phyloP scores from a whole-genome alignment of 306 rosid genomes.

The Gleditsia sinensis region DNA sequence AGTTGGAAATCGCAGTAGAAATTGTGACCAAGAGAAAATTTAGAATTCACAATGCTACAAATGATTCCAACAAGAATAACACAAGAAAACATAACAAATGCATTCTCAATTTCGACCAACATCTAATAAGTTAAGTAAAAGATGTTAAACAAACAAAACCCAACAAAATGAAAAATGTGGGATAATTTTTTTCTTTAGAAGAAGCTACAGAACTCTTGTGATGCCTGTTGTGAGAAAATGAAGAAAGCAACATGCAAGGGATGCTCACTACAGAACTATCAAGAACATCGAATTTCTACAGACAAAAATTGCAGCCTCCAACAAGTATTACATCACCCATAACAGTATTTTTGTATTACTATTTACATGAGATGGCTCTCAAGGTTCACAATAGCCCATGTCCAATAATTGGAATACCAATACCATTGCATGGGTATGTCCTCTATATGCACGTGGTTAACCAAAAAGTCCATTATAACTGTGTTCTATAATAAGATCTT shows the following conservation, averaged over 20 bases:
- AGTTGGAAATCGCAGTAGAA: conserved; percentile 10
- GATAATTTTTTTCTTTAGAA: neutral
- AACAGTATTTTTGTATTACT: neutral
- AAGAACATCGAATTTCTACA: neutral
- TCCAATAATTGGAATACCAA: neutral
- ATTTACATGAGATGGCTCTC: conserved; percentile 14
- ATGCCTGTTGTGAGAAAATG: neutral
- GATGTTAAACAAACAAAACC: neutral
- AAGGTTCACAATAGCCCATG: neutral
- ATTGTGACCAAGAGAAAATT: conserved; percentile 7
- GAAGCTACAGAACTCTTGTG: conserved; percentile 1
- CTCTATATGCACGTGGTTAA: neutral
- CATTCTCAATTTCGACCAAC: neutral
- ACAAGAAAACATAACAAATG: neutral
- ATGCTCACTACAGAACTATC: neutral
- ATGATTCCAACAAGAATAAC: conserved; percentile 9
- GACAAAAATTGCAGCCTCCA: neutral
- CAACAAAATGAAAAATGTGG: neutral
- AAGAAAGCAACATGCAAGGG: conserved; percentile 16
- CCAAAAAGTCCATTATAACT: neutral
- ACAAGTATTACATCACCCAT: neutral
- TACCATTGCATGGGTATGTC: neutral
- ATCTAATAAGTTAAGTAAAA: neutral
- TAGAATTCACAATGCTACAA: neutral
- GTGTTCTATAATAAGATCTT: conserved; percentile 4